phyloP scores from a whole-genome alignment of 495 filamentous ascomycete genomes.

The Penicillium lividum region DNA sequence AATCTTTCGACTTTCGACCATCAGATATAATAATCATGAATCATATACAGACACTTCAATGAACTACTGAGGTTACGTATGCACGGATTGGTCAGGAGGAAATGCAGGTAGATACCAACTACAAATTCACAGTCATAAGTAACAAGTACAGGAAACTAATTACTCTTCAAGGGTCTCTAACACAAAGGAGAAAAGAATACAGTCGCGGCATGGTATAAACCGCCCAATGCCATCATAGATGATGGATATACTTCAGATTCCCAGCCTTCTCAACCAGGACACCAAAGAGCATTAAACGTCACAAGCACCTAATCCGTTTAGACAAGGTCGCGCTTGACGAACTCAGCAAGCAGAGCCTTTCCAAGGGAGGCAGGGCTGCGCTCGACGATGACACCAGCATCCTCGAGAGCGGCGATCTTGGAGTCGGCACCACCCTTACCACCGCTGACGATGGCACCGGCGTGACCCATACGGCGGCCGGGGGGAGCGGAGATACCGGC shows the following conservation, averaged over 20 bases:
- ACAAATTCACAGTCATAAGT: conserved; percentile 7
- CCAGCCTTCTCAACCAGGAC: conserved; percentile 19
- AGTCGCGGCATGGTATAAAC: conserved; percentile 27
- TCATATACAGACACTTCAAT: not conserved
- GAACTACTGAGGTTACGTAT: too few species aligned
- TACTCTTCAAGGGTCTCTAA: conserved; percentile 37
- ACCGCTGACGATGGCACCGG: conserved; percentile 94
- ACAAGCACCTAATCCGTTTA: conserved; percentile 45
- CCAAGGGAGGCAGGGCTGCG: conserved; percentile 88
- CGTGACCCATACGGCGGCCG: conserved; percentile 96
- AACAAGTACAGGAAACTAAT: conserved; percentile 35
- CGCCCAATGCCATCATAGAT: conserved; percentile 25
- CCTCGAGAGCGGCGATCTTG: conserved; percentile 93
- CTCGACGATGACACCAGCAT: conserved; percentile 94
- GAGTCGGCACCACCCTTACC: conserved; percentile 97
- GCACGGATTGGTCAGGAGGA: not conserved
- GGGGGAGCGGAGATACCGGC: conserved; percentile 97
- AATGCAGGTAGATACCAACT: conserved; percentile 1
- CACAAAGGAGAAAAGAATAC: conserved; percentile 39
- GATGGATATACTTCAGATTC: conserved; percentile 27
- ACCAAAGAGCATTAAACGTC: conserved; percentile 23
- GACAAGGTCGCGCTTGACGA: conserved; percentile 93
- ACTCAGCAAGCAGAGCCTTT: conserved; percentile 90
- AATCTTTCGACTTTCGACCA: too few species aligned
- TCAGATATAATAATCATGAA: not conserved